phyloP scores from a whole-genome alignment of 2,329 filamentous ascomycete genomes.

The Fusarium chuoi region DNA sequence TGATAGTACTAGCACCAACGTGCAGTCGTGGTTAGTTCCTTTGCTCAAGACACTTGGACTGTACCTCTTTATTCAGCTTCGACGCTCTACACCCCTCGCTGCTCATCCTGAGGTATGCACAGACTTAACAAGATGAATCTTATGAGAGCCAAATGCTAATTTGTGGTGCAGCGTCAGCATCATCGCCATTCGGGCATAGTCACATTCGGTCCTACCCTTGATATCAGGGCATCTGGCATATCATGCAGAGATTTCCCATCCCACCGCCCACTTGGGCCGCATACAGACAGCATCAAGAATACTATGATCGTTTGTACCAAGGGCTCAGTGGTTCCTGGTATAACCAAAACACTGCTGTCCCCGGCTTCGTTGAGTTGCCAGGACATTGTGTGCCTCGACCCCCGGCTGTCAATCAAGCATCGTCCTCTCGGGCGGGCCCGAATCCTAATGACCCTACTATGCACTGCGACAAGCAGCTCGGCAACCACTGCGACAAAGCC shows the following conservation, averaged over 20 bases:
- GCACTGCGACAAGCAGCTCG: background rate
- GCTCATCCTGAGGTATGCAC: background rate
- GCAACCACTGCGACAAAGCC: background rate
- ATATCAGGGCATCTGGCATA: background rate
- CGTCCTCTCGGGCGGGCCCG: background rate
- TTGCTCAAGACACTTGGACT: background rate
- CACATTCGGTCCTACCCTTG: background rate
- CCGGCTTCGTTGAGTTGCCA: background rate
- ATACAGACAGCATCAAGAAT: background rate
- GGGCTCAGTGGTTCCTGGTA: background rate
- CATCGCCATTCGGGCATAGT: background rate
- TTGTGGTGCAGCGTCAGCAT: background rate
- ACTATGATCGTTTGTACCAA: background rate
- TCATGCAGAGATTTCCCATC: conserved; percentile 15
- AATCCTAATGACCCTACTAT: background rate
- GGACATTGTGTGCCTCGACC: background rate
- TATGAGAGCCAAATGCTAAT: background rate
- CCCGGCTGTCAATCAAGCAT: background rate
- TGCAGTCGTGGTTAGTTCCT: background rate
- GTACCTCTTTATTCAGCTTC: background rate
- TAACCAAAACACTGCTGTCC: background rate
- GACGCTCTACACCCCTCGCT: background rate
- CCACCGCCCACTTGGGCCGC: conserved; percentile 13
- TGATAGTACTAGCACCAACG: background rate
- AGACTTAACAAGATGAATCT: background rate